phyloP scores from a whole-genome alignment of 345 rosid genomes.

The Physaria fendleri region DNA sequence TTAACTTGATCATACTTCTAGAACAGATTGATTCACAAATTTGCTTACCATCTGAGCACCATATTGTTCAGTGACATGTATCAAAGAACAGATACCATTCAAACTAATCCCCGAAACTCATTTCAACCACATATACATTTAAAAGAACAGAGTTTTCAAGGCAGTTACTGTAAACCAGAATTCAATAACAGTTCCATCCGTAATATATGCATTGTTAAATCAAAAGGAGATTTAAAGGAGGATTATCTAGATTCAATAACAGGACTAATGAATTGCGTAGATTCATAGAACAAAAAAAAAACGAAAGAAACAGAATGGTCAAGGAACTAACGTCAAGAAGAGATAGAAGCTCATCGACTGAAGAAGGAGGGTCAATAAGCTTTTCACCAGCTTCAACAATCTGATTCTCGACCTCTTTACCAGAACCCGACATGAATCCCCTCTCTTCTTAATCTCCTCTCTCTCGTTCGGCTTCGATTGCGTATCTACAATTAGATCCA shows the following conservation, averaged over 20 bases:
- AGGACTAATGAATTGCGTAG: neutral
- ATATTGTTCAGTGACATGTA: neutral
- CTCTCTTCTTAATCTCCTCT: neutral
- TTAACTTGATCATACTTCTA: neutral
- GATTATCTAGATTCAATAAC: neutral
- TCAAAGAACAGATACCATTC: neutral
- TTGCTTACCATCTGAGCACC: neutral
- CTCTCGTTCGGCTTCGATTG: constrained; percentile 1
- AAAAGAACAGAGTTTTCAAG: neutral
- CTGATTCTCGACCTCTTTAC: constrained; percentile 59
- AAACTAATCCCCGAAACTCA: neutral
- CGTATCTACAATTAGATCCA: constrained; percentile 22
- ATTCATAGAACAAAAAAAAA: neutral
- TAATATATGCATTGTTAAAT: neutral
- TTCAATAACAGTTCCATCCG: neutral
- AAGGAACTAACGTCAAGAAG: constrained; percentile 67
- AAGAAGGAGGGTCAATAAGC: constrained; percentile 63
- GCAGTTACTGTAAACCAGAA: neutral
- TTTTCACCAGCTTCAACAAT: constrained; percentile 61
- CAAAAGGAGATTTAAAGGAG: neutral
- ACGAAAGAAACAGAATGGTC: neutral
- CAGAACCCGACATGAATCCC: constrained; percentile 45
- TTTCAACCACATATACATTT: neutral
- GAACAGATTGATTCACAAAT: neutral
- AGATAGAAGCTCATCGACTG: constrained; percentile 65